Percentiles rank a stretch among this genome's conserved stretches.
Conservation (phyloP, 768 basidiomycete species). For the Leccinum disarticulatum region DNA sequence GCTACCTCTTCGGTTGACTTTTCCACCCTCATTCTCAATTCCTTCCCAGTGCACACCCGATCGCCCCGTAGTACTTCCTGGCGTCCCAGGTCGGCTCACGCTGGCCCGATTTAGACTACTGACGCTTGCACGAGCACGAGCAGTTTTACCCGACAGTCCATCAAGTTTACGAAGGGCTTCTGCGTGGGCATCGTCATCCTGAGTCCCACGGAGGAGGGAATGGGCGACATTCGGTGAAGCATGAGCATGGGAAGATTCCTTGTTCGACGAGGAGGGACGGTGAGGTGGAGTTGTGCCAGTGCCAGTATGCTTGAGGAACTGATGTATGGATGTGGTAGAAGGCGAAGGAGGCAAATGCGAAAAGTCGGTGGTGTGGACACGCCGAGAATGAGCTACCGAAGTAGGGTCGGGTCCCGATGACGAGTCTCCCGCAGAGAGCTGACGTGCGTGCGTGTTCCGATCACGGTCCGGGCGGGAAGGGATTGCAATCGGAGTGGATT, state of each 20-base stretch:
- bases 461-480: conserved; percentile 28
- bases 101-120: conserved; percentile 67
- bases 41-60: conserved; percentile 74
- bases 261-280: conserved; percentile 38
- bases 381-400: conserved; percentile 51
- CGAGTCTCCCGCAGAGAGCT: conserved; percentile 67
- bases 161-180: conserved; percentile 93
- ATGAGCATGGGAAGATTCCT: conserved; percentile 40
- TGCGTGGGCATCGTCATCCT: conserved; percentile 85
- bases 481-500: conserved; percentile 26
- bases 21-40: conserved; percentile 40
- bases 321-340: conserved; percentile 85
- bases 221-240: conserved; percentile 72
- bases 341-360: conserved; percentile 91
- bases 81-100: conserved; percentile 73
- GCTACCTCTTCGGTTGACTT: conserved; percentile 37
- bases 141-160: conserved; percentile 75
- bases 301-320: conserved; percentile 64
- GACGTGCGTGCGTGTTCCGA: conserved; percentile 54
- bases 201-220: conserved; percentile 81
- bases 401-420: conserved; percentile 51
- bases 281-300: conserved; percentile 38
- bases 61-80: conserved; percentile 53
- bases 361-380: conserved; percentile 73
- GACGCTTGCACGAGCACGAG: conserved; percentile 75